Base-by-base conservation (phyloP, 2,329 filamentous ascomycete genomes). In the Claviceps monticola region DNA sequence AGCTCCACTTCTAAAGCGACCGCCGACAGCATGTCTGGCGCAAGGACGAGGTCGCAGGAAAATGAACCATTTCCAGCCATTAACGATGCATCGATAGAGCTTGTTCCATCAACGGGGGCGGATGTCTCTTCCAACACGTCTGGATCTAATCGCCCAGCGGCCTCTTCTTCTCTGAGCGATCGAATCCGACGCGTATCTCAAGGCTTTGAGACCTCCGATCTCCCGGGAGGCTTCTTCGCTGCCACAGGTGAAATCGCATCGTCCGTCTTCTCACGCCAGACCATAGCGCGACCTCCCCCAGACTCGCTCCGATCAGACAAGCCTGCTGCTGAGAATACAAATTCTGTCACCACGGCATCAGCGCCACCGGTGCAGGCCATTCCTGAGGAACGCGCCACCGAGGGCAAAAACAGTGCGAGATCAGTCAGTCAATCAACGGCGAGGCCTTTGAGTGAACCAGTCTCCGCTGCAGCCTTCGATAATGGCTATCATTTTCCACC, bases 401-500 rank as follows among this genome's bases (percentile, higher is more conserved):
- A 55, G 9, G 45, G 17, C 45, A 54, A 48, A n/a, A 41, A 50
- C 4, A 41, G 58, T 39, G 54, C 48, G 17, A 52, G 57, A 13
- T 57, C 56, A 9, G 53, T 53, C 36, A 57, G 54, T 17, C 44
- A 61, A 23, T 54, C 56, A 42, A 66, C 39, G 36, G 46, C 49
- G 39, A 53, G 48, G 21, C 48, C 52, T 9, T 44, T 50, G 2
- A 56, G 55, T 3, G 63, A 65, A 46, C 64, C 65, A 9, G 29
- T 57, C 7, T 58, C 57, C 4, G 60, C 70, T 39, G 70, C 67
- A 52, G 61, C 72, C 51, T 81, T 78, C 56, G 69, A 73, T n/a
- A 84, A 83, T 59, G 79, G 80, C 43, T 83, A 84, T 59, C 76
- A 83, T 60, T 83, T 82, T 58, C 79, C 78, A 21, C 80, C 78